Conservation (phyloP, 164 flowering plant species). For the Stephania yunnanensis region DNA sequence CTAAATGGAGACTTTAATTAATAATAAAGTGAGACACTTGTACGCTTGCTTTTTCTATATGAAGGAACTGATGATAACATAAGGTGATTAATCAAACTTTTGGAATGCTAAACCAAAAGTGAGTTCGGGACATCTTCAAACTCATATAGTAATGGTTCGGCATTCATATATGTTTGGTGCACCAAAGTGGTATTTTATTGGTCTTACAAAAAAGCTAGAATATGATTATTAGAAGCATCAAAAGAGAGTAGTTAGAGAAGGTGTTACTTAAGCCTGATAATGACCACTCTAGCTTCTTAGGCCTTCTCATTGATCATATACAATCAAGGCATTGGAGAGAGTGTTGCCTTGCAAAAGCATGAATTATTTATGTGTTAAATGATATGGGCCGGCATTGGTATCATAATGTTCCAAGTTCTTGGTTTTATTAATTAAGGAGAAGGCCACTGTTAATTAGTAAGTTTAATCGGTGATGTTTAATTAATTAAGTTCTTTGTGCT, state of each 20-base stretch:
- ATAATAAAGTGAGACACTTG: slow-evolving; percentile 7
- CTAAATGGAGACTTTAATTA: slow-evolving; percentile 1
- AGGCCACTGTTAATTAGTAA: no score
- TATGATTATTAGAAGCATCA: slow-evolving; percentile 1
- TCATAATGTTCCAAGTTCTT: no score
- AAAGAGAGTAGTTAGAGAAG: background rate
- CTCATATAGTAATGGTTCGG: slow-evolving; percentile 13
- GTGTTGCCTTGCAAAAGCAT: background rate
- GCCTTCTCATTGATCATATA: background rate
- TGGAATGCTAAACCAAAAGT: slow-evolving; percentile 1
- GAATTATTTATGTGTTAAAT: background rate
- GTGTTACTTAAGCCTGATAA: background rate
- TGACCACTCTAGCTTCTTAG: background rate
- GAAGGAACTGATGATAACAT: background rate
- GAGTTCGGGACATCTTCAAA: slow-evolving; percentile 28
- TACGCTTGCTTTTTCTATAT: slow-evolving; percentile 10
- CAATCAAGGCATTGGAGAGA: background rate
- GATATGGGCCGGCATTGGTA: no score
- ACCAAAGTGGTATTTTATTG: background rate
- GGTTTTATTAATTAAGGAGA: background rate
- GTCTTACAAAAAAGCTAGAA: background rate
- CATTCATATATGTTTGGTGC: background rate
- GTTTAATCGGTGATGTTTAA: no score
- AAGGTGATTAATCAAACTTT: background rate
- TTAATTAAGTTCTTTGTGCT: no score